These are phyloP conservation scores for Neonectria faginata DNA, from an alignment of 2,329 filamentous ascomycete genomes.

Conservation along the genomic window DNA sequence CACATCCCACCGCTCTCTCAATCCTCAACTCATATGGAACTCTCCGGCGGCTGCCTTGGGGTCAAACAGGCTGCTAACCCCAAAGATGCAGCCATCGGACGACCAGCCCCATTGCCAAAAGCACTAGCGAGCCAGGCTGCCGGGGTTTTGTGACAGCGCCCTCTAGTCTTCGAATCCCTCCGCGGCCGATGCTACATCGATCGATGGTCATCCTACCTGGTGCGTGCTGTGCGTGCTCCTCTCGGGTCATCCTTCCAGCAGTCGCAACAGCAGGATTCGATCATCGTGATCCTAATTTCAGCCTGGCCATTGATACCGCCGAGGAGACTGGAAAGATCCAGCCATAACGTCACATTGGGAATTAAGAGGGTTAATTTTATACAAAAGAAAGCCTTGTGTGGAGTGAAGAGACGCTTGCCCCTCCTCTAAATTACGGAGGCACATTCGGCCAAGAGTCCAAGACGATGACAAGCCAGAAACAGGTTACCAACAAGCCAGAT, in stretches of 20 bases:
- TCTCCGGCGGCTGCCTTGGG: slow-evolving; percentile 17
- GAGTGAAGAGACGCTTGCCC: slow-evolving; percentile 5
- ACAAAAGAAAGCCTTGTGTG: slow-evolving; percentile 2
- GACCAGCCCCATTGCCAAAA: not conserved
- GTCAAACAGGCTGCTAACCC: slow-evolving; percentile 14
- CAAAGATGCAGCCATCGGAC: slow-evolving; percentile 3
- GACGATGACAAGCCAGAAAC: slow-evolving; percentile 1
- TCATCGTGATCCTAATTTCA: slow-evolving; percentile 17
- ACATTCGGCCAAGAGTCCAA: slow-evolving; percentile 11
- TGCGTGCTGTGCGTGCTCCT: not conserved
- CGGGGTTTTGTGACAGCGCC: not conserved
- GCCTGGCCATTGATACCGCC: not conserved
- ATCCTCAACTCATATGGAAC: not conserved
- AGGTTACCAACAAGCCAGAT: slow-evolving; percentile 12
- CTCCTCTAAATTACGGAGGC: slow-evolving; percentile 20
- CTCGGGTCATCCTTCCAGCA: slow-evolving; percentile 21
- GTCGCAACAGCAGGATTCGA: not conserved
- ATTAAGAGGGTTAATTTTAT: slow-evolving; percentile 11
- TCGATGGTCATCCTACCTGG: slow-evolving; percentile 14
- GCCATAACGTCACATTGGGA: slow-evolving; percentile 19
- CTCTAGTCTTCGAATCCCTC: not conserved
- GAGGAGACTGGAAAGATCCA: not conserved
- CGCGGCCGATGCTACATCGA: slow-evolving; percentile 11
- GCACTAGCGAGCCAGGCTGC: slow-evolving; percentile 21
- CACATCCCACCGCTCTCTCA: not conserved